phyloP scores from a whole-genome alignment of 2,329 filamentous ascomycete species.

The Xylaria arbuscula region DNA sequence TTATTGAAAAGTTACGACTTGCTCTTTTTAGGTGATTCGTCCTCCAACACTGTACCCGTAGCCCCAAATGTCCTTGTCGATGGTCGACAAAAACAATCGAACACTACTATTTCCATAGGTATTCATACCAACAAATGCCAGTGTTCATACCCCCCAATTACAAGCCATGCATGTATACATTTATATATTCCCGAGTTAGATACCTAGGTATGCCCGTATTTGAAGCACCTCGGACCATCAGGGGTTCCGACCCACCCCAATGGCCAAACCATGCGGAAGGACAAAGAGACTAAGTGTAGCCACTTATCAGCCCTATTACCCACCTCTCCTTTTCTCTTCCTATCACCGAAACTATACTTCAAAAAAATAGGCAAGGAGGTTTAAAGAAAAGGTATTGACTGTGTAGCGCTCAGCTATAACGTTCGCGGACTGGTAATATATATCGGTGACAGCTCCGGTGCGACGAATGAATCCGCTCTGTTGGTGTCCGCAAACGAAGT shows the following conservation, averaged over 20 bases:
- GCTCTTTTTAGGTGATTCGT: background rate
- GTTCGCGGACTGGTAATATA: too few species aligned
- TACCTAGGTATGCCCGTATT: background rate
- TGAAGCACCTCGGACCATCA: background rate
- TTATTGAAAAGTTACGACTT: slow-evolving; percentile 5
- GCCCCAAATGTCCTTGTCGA: background rate
- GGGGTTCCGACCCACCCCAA: background rate
- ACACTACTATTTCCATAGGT: too few species aligned
- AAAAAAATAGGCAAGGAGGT: background rate
- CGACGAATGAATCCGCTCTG: background rate
- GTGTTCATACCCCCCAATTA: background rate
- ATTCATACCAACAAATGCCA: background rate
- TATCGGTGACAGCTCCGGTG: background rate
- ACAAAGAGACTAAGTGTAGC: background rate
- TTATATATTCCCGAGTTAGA: background rate
- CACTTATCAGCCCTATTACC: background rate
- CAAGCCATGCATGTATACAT: too few species aligned
- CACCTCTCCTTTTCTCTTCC: background rate
- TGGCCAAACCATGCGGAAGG: background rate
- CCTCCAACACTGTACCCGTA: slow-evolving; percentile 1
- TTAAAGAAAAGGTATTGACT: background rate
- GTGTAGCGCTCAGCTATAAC: background rate
- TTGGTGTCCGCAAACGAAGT: background rate
- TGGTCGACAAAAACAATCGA: background rate
- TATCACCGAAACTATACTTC: background rate